Evolutionary conservation across 2,329 filamentous ascomycete species (phyloP), one percentile per base, ranked within the genome.

Genomic region (Apiospora rasikravindrae): DNA sequence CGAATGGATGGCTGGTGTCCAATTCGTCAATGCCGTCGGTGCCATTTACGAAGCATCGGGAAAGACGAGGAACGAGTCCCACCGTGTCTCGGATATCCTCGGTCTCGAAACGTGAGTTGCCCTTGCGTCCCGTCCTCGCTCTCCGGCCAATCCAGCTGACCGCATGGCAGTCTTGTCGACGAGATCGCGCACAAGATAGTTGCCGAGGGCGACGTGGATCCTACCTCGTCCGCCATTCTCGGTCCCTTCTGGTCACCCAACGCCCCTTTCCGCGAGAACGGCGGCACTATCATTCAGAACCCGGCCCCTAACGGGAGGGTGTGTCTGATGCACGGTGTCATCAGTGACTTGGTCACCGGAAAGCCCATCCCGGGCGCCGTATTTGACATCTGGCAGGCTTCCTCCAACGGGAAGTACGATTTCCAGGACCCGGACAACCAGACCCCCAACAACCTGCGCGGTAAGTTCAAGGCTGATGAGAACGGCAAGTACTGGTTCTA

Each of bases 341-440:
- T 94, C 78, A 87, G 82, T 73, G 79, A 80, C 73, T 22, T 80
- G 6, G 76, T 79, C 51, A 80, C 79, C 16, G 79, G 79, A 72
- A 88, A 88, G 83, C 90, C 90, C 74, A 91, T 94, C 77, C 87
- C 87, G 71, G 85, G 86, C 77, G 92, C 92, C 76, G 90, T 93
- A 75, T 90, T 94, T 77, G 93, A 94, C 80, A 92, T 94, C 85
- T 94, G 92, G 92, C 91, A 94, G 80, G 92, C 92, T 69, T 92
- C 89, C 75, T 86, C 91, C 81, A 94, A 94, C 84, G 92, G 92
- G 81, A 90, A 91, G 80, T 94, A 94, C 85, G 91, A 93, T 79
- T 90, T 92, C 86, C 91, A 93, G 82, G 92, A 94, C 81, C 91
- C 91, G 0, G 88, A 91, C 71, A 90, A 90, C 83, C 92, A 94